These are phyloP conservation scores for Cutaneotrichosporon daszewskae DNA, from an alignment of 1,284 basidiomycete species.

Conservation along the genomic window DNA sequence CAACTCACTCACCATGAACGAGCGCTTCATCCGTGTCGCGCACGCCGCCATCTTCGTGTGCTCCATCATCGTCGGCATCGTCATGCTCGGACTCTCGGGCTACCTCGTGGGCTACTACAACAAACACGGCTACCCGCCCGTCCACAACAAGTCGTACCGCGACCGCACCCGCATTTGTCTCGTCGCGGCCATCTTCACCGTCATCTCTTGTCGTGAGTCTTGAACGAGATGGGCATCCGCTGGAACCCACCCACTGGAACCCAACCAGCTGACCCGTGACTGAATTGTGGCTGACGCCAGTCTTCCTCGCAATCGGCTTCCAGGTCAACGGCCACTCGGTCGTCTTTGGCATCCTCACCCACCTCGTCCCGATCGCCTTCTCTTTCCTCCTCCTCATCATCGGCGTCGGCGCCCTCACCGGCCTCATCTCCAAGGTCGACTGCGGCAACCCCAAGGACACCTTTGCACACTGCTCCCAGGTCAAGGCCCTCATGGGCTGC, in stretches of 20 bases:
- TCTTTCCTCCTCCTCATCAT: slow-evolving; percentile 47
- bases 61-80: slow-evolving; percentile 33
- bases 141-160: slow-evolving; percentile 33
- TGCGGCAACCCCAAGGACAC: slow-evolving; percentile 32
- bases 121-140: slow-evolving; percentile 40
- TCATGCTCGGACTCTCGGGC: slow-evolving; percentile 39
- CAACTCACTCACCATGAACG: slow-evolving; percentile 28
- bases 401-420: slow-evolving; percentile 44
- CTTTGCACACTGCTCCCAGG: slow-evolving; percentile 42
- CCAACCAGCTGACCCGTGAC: too few species aligned
- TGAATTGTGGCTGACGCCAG: too few species aligned
- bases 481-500: slow-evolving; percentile 44
- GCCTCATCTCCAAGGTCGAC: slow-evolving; percentile 36
- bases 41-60: slow-evolving; percentile 40
- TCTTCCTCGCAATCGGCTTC: slow-evolving; percentile 45
- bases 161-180: slow-evolving; percentile 47
- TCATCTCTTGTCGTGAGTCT: slow-evolving; percentile 37
- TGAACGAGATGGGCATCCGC: too few species aligned
- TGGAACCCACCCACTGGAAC: not conserved
- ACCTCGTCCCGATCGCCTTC: slow-evolving; percentile 42
- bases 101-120: slow-evolving; percentile 35
- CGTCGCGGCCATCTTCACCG: slow-evolving; percentile 43
- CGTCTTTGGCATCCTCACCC: slow-evolving; percentile 45
- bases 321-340: slow-evolving; percentile 31
- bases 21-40: slow-evolving; percentile 33